Percentiles rank a stretch among this genome's conserved stretches.
Conservation (phyloP, 2,329 filamentous ascomycete genomes). For the Pseudogymnoascus sp. region DNA sequence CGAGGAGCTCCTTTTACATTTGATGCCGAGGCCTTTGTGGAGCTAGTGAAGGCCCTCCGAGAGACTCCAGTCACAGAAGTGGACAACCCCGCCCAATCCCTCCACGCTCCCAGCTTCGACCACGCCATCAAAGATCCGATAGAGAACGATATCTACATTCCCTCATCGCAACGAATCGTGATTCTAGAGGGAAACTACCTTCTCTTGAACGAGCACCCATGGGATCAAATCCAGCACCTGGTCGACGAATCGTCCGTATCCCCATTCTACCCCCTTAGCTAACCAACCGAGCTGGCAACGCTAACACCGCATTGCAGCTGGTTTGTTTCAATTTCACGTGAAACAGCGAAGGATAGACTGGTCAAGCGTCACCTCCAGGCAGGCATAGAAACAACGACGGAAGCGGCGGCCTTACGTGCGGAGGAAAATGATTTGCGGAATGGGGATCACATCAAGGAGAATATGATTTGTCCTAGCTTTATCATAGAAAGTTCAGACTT, state of each 20-base stretch:
- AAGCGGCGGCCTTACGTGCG: conserved; percentile 21
- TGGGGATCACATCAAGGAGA: conserved; percentile 22
- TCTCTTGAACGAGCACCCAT: conserved; percentile 39
- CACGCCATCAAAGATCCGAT: conserved; percentile 45
- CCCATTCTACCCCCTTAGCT: background rate
- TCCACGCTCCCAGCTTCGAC: conserved; percentile 40
- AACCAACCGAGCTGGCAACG: background rate
- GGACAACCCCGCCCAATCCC: background rate
- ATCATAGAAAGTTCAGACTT: conserved; percentile 20
- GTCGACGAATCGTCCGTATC: conserved; percentile 38
- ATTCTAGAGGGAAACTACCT: conserved; percentile 47
- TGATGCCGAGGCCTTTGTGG: conserved; percentile 22
- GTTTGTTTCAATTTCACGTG: conserved; percentile 25
- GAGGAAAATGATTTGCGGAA: conserved; percentile 29
- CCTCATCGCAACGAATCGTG: conserved; percentile 36
- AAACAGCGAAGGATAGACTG: conserved; percentile 22
- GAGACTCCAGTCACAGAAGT: conserved; percentile 21
- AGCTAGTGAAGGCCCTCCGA: conserved; percentile 18
- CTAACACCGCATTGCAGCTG: conserved; percentile 17
- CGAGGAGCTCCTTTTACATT: conserved; percentile 31
- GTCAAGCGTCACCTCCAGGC: conserved; percentile 23
- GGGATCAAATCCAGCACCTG: conserved; percentile 36
- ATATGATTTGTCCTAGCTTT: conserved; percentile 23
- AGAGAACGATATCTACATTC: conserved; percentile 37
- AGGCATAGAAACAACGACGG: conserved; percentile 24